Base-by-base conservation (phyloP, 148 eudicot genomes). In the Vaccinium darrowii region DNA sequence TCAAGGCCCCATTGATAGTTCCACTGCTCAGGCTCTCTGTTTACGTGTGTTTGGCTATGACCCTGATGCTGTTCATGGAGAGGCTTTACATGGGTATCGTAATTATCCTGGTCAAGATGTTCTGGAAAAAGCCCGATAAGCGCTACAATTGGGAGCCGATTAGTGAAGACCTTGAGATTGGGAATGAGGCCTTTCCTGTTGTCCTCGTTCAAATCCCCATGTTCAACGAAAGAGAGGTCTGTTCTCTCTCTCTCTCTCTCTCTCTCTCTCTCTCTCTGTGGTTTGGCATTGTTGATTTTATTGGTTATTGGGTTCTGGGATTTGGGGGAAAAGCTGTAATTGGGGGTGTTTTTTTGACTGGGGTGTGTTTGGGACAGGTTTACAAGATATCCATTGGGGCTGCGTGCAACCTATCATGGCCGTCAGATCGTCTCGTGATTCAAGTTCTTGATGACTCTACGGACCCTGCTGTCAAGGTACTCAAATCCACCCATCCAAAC, bases 11-110 rank as follows among this genome's bases (percentile, higher is more conserved):
- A 77, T 75, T 94, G 78, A 88, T 97, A 11, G 94, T 97, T 4
- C 99, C 99, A 36, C 27, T 93, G 51, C 74, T 97, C 10, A 89
- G 79, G 56, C 16, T 91, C 2, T 86, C 89, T 1, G 93, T 97
- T 2, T 79, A 78, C 25, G 43, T 92, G 1, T 94, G 95, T 69
- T 86, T 97, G 81, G 80, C 90, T 14, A 93, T 90, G 93, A 89
- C 97, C 2, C 75, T 95, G 8, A 93, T 94, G 98, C 82, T 97
- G 51, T 97, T 97, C 80, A 58, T 88, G 57, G 99, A 97, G 86
- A 90, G 99, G 86, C 88, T 97, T 16, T 95, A 97, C 84, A 93
- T 97, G 98, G 98, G 97, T 23, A 36, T 95, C 27, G 98, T 97
- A 0, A 94, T 95, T 52, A 79, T 92, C 4, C 85, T 95, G 43